Percentiles rank a stretch among this genome's conserved stretches.
Conservation (phyloP, 495 filamentous ascomycete species). For the Penicillium angulare region DNA sequence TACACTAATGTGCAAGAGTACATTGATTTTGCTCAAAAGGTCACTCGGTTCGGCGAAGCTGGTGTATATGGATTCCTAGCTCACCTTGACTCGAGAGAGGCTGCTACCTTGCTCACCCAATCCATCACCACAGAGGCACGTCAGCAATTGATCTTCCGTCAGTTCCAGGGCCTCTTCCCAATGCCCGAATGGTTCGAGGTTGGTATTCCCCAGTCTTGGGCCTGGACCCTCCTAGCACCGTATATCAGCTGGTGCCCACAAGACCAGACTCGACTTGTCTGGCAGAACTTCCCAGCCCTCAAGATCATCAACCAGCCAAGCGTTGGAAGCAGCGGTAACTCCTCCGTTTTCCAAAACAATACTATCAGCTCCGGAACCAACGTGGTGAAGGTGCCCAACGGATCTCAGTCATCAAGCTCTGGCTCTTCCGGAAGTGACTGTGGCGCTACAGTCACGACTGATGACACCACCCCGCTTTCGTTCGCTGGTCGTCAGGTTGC, state of each 20-base stretch:
- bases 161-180: slow-evolving; percentile 79
- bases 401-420: slow-evolving; percentile 23
- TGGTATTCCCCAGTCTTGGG: slow-evolving; percentile 82
- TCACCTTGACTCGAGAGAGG: slow-evolving; percentile 76
- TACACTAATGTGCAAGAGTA: slow-evolving; percentile 74
- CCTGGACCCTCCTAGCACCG: slow-evolving; percentile 81
- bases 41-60: slow-evolving; percentile 79
- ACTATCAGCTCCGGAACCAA: slow-evolving; percentile 32
- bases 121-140: slow-evolving; percentile 82
- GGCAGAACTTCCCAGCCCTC: slow-evolving; percentile 86
- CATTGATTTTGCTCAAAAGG: slow-evolving; percentile 82
- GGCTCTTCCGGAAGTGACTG: slow-evolving; percentile 47
- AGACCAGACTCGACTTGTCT: slow-evolving; percentile 72
- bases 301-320: slow-evolving; percentile 77
- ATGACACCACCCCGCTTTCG: slow-evolving; percentile 65
- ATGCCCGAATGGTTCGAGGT: slow-evolving; percentile 85
- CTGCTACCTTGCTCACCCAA: slow-evolving; percentile 68
- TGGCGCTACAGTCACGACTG: slow-evolving; percentile 57
- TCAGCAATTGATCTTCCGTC: slow-evolving; percentile 86
- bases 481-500: slow-evolving; percentile 72
- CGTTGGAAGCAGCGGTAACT: slow-evolving; percentile 55
- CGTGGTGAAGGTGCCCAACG: slow-evolving; percentile 18
- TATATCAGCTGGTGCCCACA: slow-evolving; percentile 78
- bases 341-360: slow-evolving; percentile 42
- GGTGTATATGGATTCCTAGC: slow-evolving; percentile 83